Base-by-base conservation (phyloP, 2,329 filamentous ascomycete species). In the Xylariaceae sp. region DNA sequence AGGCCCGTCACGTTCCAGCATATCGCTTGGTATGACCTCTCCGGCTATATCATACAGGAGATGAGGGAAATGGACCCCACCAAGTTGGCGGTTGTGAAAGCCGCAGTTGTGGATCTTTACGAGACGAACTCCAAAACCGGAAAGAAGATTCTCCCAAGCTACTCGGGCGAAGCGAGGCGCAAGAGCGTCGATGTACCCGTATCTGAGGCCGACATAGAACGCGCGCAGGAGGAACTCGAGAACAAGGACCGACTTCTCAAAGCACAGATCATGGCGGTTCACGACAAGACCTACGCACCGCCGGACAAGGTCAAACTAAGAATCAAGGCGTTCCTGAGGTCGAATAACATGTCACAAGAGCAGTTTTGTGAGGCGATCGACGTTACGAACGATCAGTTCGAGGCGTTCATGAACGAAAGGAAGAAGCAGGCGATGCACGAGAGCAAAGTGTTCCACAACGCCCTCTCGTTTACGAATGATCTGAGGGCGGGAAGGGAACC, bases 391-490 rank as follows among this genome's bases (percentile, higher is more conserved):
- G 50, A 54, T 9, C 47, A 54, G 14, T 40, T 57, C 20, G 48
- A 44, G 18, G 20, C 42, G 9, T 57, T 60, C 20, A 54, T 54
- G 50, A 26, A 5, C 2, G 54, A 46, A 44, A 52, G 48, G 41
- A 57, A 60, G 20, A 54, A 49, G 26, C 47, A 41, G 14, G 48
- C 42, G 23, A 47, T 40, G 12, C 20, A 26, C 14, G 54, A 57
- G 32, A 60, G 54, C 10, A 60, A 52, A 20, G 54, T 60, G 19
- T 60, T 52, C 37, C 57, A 60, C 40, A 43, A 54, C 37, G 57
- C 57, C n/a, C 32, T 32, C 7, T 29, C 48, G 2, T 60, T 49
- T 19, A 60, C 56, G 2, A 52, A 32, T 26, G 32, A 51, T n/a
- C 49, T 44, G 19, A 53, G 42, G 7, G 26, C 14, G 29, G 44